These are phyloP conservation scores for Neonectria ditissima DNA, from an alignment of 2,329 filamentous ascomycete genomes.

Conservation along the genomic window DNA sequence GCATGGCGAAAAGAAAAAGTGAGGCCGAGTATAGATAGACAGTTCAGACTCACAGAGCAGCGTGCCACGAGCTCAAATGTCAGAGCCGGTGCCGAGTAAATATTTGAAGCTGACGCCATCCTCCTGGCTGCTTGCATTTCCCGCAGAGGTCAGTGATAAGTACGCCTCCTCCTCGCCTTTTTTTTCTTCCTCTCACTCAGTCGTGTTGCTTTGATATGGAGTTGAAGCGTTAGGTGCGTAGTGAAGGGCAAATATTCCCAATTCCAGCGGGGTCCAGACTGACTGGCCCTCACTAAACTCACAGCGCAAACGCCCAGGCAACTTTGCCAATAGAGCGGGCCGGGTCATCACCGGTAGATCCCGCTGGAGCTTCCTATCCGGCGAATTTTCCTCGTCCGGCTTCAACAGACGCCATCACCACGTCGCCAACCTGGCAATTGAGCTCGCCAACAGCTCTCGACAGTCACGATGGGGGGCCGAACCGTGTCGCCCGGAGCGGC, in stretches of 20 bases:
- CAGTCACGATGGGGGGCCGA: conserved; percentile 49
- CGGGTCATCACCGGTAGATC: conserved; percentile 50
- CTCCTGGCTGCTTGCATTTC: conserved; percentile 52
- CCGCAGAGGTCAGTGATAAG: conserved; percentile 20
- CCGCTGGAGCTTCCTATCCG: conserved; percentile 35
- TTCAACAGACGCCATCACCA: conserved; percentile 35
- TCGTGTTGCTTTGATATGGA: conserved; percentile 28
- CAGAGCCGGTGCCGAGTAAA: conserved; percentile 73
- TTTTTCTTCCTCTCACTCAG: conserved; percentile 18
- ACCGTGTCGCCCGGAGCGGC: conserved; percentile 70
- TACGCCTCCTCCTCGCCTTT: conserved; percentile 14
- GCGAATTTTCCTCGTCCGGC: conserved; percentile 48
- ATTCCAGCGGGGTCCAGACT: conserved; percentile 38
- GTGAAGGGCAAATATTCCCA: conserved; percentile 24
- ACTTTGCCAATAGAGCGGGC: conserved; percentile 34
- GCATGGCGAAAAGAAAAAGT: conserved; percentile 9
- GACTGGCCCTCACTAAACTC: conserved; percentile 6
- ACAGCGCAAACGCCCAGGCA: neutral
- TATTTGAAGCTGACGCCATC: conserved; percentile 61
- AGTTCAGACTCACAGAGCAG: conserved; percentile 75
- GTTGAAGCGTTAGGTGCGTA: conserved; percentile 23
- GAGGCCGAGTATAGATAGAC: conserved; percentile 21
- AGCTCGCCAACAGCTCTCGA: conserved; percentile 44
- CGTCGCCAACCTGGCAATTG: conserved; percentile 44
- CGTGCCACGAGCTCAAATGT: conserved; percentile 81